Evolutionary conservation across 768 basidiomycete species (phyloP), one percentile per base, ranked within the genome.

Genomic region (Pulveroboletus frians): DNA sequence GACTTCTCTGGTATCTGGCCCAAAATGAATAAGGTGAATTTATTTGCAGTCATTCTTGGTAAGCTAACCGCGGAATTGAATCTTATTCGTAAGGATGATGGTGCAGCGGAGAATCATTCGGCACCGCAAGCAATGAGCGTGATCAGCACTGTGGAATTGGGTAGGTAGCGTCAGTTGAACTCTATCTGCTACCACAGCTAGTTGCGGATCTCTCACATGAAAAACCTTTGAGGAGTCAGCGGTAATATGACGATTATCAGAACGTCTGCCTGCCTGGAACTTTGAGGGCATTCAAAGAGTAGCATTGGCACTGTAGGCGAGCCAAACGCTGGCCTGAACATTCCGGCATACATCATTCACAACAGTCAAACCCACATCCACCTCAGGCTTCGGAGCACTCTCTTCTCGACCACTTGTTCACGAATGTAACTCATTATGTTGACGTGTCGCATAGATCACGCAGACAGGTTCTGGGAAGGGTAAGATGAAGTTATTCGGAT

Each of bases 221-320:
- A 17, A 74, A 77, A 0, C 21, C 58, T 78, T 13, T 86, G 73
- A 57, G 85, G 85, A 13, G 77, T 79, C 0, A 85, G 84, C 53
- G 86, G 86, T 4, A 89, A 88, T 58, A 78, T 88, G 62, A 85
- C 83, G 11, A 74, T 87, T 53, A 82, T 84, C 46, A 84, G 84
- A 6, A 77, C 71, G 3, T 66, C 76, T 69, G 70, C 23, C 47
- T 48, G 30, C 46, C 50, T 53, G 53, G 29, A 11, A 63, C 23
- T 37, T 49, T 15, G 8, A 35, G 46, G 9, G 14, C 34, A 5
- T 21, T 50, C 52, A 4, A 76, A 63, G 58, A 74, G 79, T 13
- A 78, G 75, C 1, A 43, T 81, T 38, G 80, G 79, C 4, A 78
- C 77, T 3, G 78, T 74, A 20, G 69, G 68, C 36, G 68, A 80